Conservation (phyloP, 140 eudicot species). For the Erigeron philadelphicus region DNA sequence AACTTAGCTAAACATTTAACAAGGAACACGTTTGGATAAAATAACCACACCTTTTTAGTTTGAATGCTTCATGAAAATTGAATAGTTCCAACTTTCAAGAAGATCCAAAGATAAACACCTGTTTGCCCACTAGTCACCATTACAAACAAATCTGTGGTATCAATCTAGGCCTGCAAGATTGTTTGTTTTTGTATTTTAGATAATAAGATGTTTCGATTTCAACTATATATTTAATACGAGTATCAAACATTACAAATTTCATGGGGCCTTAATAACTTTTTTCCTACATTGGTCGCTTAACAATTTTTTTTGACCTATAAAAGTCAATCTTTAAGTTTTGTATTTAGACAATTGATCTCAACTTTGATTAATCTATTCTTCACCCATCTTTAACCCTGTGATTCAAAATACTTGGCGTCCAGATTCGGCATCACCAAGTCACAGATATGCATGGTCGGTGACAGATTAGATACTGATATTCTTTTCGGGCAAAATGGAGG, state of each 20-base stretch:
- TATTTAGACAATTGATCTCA: neutral
- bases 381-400: conserved; percentile 7
- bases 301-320: neutral
- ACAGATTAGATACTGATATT: conserved; percentile 93
- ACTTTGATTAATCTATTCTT: neutral
- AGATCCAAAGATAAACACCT: neutral
- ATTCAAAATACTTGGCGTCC: conserved; percentile 22
- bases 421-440: conserved; percentile 83
- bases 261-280: neutral
- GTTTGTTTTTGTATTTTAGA: neutral
- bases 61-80: neutral
- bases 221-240: neutral
- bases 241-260: neutral
- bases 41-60: neutral
- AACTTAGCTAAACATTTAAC: neutral
- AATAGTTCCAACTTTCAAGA: neutral
- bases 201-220: neutral
- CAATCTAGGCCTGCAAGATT: neutral
- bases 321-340: neutral
- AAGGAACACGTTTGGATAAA: neutral
- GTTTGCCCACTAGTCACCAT: neutral
- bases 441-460: conserved; percentile 99
- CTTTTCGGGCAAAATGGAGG: conserved; percentile 97
- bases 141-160: neutral
- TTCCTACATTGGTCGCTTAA: neutral